Evolutionary conservation across 2,329 filamentous ascomycete species (phyloP), one percentile per base, ranked within the genome.

Genomic region (Periconia sp.): DNA sequence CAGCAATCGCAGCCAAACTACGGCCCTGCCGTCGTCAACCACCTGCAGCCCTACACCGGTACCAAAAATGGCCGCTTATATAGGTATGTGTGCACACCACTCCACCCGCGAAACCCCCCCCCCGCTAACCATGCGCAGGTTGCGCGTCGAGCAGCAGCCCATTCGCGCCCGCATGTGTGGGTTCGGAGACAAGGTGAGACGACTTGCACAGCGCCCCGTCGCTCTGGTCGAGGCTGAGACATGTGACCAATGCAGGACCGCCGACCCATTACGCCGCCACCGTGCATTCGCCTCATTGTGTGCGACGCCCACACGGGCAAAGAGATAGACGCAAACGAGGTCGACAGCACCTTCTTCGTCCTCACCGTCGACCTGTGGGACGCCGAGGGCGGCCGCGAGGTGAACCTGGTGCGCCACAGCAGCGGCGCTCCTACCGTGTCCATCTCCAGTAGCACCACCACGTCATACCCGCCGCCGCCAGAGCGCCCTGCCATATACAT

Each of bases 151-250:
- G 55, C 94, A 99, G 74, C 91, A 97, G 70, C 94, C 94, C 36
- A 81, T 89, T 60, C 85, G 94, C 60, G 94, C 94, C 54, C 88
- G 94, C 49, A 97, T 97, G 94, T 99, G 94, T 75, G 94, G 94
- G 6, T 99, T 97, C 74, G 94, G 94, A 50, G 94, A 99, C 76
- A 99, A 97, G 81, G 89, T 94, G 73, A 59, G 57, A 51, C 47
- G 18, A 36, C 39, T 31, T 43, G 39, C 48, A 35, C 42, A 38
- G 22, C 41, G 47, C 40, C 41, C 52, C 51, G 46, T 54, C 46
- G 18, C 25, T 39, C 29, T 48, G 50, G 46, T 50, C 32, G 31
- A 40, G 24, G 54, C 63, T 69, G 48, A 66, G 40, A 61, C 54
- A 56, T 52, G 50, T 46, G 50, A 36, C 45, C 46, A 55, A 49